Evolutionary conservation across 2,329 filamentous ascomycete species (phyloP).

Genomic region (Balansia obtecta): DNA sequence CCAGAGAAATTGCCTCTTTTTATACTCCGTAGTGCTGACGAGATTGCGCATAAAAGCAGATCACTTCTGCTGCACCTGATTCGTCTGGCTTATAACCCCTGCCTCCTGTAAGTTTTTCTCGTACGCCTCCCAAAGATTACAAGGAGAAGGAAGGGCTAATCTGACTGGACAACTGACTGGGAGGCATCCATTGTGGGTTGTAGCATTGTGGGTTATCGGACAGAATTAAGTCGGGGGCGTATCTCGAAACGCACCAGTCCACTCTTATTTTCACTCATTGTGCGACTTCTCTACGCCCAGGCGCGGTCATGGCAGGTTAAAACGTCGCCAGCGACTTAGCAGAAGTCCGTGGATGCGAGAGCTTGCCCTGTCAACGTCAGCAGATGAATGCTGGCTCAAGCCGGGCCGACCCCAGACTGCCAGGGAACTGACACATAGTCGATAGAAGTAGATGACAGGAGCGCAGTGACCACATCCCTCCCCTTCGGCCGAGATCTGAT

Average conservation of each 20-base stretch:
- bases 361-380: background rate
- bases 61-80: background rate
- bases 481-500: slow-evolving; percentile 8
- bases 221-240: background rate
- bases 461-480: background rate
- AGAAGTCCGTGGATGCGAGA: background rate
- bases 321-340: background rate
- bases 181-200: background rate
- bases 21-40: background rate
- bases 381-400: background rate
- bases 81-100: background rate
- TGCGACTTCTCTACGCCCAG: background rate
- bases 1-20: background rate
- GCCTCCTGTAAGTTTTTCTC: background rate
- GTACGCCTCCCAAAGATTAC: background rate
- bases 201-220: background rate
- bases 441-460: background rate
- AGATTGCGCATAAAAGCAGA: background rate
- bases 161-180: background rate
- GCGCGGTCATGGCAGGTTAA: background rate
- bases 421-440: background rate
- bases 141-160: background rate
- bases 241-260: background rate
- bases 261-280: too few species aligned
- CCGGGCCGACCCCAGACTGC: slow-evolving; percentile 7